Base-by-base conservation (phyloP, 129 eudicot species). In the Cynara cardunculus region DNA sequence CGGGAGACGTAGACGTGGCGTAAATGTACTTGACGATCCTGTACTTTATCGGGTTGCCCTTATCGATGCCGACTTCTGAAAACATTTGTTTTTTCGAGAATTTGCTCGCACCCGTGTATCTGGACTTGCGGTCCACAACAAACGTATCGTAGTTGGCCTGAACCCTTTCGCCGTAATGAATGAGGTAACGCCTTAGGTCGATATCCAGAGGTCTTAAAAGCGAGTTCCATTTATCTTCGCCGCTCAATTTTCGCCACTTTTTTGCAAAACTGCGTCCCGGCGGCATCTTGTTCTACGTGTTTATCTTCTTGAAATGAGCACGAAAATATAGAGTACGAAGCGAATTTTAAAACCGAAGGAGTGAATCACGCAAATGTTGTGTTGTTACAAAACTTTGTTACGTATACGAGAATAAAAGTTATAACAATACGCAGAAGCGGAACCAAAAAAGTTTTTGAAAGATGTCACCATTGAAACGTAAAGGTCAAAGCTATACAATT, bases 71-170 rank as follows among this genome's bases (percentile, higher is more conserved):
- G 3, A 83, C 89, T 10, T 37, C 64, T 2, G 72, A 66, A 27
- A 90, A 90, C 4, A 90, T 41, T 0, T 81, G 26, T 9, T 35
- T 79, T 41, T 16, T 78, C 0, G 87, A 24, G 78, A 83, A 90
- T 26, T 79, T 70, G 78, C 94, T 80, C 59, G 80, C 78, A 12
- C 94, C 94, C 1, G 89, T 69, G 32, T 87, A 85, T 68, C 64
- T 78, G 4, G 93, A 89, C 35, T n/a, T 28, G 30, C 75, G 16
- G 21, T 89, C 88, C 2, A 65, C 28, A 64, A 79, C 78, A 80
- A 89, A 89, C 32, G 91, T 78, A 44, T 89, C 90, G 70, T 87
- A 83, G 41, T 85, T 83, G 27, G 91, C 87, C 53, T 87, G 87
- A 53, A 86, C 90, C 80, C 84, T 72, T 68, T 87, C 84, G 1